Conservation (phyloP, 2,329 filamentous ascomycete species). For the Karstenula rhodostoma region DNA sequence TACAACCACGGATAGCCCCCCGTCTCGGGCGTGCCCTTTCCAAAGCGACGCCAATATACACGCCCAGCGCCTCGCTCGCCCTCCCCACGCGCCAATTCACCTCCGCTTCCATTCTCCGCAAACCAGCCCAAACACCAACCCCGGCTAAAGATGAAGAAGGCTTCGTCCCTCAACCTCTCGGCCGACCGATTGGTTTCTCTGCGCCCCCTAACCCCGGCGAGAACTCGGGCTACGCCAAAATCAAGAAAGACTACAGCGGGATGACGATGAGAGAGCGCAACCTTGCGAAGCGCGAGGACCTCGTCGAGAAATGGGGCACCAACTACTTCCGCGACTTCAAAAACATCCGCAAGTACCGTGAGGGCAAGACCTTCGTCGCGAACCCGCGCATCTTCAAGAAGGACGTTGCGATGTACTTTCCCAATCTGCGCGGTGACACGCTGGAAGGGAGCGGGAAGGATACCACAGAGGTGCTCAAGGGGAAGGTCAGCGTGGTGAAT, state of each 20-base stretch:
- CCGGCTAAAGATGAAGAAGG: constrained; percentile 33
- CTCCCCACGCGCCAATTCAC: constrained; percentile 33
- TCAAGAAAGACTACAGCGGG: constrained; percentile 41
- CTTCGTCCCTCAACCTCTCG: constrained; percentile 62
- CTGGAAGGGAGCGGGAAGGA: constrained; percentile 64
- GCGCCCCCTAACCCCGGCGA: constrained; percentile 78
- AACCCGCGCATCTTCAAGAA: constrained; percentile 84
- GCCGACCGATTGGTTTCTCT: constrained; percentile 82
- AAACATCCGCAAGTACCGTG: constrained; percentile 76
- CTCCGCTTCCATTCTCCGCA: constrained; percentile 31
- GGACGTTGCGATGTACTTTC: constrained; percentile 88
- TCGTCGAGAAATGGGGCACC: constrained; percentile 79
- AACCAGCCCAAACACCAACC: constrained; percentile 18
- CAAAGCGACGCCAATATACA: constrained; percentile 24
- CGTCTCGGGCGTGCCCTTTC: constrained; percentile 26
- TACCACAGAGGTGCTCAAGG: constrained; percentile 78
- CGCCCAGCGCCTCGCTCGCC: constrained; percentile 22
- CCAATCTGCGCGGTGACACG: constrained; percentile 85
- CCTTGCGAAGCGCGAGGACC: constrained; percentile 74
- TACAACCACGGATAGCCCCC: constrained; percentile 41
- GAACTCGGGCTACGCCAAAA: constrained; percentile 77
- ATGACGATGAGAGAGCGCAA: constrained; percentile 59
- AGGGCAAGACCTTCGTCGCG: constrained; percentile 91
- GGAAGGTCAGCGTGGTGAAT: constrained; percentile 79
- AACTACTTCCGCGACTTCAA: constrained; percentile 97